Evolutionary conservation across 2,329 filamentous ascomycete species (phyloP), one percentile per base, ranked within the genome.

Genomic region (Hymenoscyphus fraxineus): DNA sequence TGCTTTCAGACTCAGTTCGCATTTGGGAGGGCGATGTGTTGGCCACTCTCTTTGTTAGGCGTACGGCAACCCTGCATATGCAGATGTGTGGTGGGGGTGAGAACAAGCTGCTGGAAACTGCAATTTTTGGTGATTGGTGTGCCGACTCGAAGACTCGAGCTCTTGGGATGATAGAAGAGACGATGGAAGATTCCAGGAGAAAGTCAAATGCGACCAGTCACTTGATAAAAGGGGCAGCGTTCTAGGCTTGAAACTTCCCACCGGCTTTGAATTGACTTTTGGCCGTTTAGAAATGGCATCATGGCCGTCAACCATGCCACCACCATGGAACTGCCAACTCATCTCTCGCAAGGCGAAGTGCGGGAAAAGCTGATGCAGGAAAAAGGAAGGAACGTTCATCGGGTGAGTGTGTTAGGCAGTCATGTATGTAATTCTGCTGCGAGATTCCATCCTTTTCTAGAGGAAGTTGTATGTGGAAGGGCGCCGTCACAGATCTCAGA

Each of bases 21-120:
- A 65, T 61, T 62, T 61, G 69, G 68, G 68, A 68, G 67, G 67
- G 67, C 69, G 68, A 66, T 73, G 69, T 69, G 71, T 67, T 73
- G 71, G 69, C 68, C 63, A 65, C 65, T 63, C 64, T 61, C 60
- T 64, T 58, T 64, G 66, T 67, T 67, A 71, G 69, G 69, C 70
- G 70, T 66, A 67, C 64, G 57, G 59, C 35, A 69, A 66, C 70
- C 69, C 65, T 71, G 68, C 65, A 66, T 59, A 41, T 71, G 70
- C 69, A 68, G 69, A 69, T 64, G 61, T 66, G 62, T 60, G 65
- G 65, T 66, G 66, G 69, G 67, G 65, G 66, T 66, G 32, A 56
- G 60, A 61, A 67, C 55, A 41, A 60, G 60, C 38, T 62, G 59
- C 27, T 58, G 64, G 59, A 64, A 67, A 62, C 61, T 66, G 54